Evolutionary conservation across 331 rosid species (phyloP).

Genomic region (Telfairia occidentalis): DNA sequence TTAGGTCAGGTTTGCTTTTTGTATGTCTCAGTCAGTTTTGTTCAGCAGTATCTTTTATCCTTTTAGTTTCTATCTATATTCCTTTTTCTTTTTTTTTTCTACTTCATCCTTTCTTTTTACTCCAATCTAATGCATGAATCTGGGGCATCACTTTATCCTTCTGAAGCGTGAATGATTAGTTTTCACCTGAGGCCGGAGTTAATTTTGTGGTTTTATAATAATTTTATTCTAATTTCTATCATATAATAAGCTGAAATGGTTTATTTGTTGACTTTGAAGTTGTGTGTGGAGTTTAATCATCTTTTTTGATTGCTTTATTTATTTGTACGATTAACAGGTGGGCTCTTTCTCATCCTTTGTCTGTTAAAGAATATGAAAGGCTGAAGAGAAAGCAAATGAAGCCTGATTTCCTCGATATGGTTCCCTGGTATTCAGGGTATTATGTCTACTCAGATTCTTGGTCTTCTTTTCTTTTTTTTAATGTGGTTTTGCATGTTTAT

Average conservation of each 20-base stretch:
- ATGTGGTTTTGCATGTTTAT: not conserved
- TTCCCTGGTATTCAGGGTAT: constrained; percentile 99
- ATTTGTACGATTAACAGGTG: constrained; percentile 44
- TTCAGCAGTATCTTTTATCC: not conserved
- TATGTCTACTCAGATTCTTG: not conserved
- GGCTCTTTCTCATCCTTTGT: constrained; percentile 90
- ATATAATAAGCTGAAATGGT: not conserved
- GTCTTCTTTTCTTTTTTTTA: constrained; percentile 7
- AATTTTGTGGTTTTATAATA: not conserved
- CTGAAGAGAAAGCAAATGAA: constrained; percentile 81
- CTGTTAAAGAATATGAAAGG: constrained; percentile 68
- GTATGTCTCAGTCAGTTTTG: not conserved
- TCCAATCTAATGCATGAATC: not conserved
- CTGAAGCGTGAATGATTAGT: not conserved
- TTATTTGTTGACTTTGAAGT: not conserved
- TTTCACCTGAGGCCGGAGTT: not conserved
- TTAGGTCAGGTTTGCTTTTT: not conserved
- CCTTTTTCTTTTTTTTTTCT: not conserved
- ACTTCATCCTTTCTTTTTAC: not conserved
- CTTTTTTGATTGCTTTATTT: constrained; percentile 3
- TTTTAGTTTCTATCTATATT: not conserved
- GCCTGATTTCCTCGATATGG: constrained; percentile 94
- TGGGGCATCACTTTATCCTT: not conserved
- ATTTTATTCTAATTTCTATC: not conserved
- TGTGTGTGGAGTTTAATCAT: not conserved